Conservation (phyloP, 176 grass and related monocot genomes). For the Bonia amplexicaulis region DNA sequence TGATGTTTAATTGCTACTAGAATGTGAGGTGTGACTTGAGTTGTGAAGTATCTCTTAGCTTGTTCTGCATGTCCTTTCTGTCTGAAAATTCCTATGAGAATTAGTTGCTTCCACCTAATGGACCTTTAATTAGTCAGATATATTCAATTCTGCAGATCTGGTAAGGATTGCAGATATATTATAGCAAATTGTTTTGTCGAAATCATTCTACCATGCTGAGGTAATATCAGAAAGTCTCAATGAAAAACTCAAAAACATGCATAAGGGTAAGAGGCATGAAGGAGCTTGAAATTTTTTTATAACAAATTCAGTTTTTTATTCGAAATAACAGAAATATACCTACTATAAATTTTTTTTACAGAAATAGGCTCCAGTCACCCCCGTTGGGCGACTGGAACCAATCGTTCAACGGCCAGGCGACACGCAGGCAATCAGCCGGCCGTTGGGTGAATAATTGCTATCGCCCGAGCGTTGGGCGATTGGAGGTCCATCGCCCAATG, state of each 20-base stretch:
- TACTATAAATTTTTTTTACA: too few relatives aligned
- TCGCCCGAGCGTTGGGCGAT: too few relatives aligned
- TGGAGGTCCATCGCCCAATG: too few relatives aligned
- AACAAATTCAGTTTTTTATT: too few relatives aligned
- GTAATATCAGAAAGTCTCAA: background rate
- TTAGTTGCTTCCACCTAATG: background rate
- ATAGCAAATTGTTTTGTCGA: background rate
- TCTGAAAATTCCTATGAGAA: background rate
- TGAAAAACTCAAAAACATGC: background rate
- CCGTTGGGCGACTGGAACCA: too few relatives aligned
- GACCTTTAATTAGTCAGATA: background rate
- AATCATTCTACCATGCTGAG: background rate
- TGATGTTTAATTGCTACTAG: background rate
- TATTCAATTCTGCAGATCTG: background rate
- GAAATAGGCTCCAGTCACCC: too few relatives aligned
- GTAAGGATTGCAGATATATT: background rate
- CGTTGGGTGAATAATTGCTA: too few relatives aligned
- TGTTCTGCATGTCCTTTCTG: background rate
- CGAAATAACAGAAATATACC: too few relatives aligned
- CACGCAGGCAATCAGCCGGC: too few relatives aligned
- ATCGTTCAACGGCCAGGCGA: too few relatives aligned
- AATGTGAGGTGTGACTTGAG: background rate
- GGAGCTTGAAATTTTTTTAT: too few relatives aligned
- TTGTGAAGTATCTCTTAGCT: background rate
- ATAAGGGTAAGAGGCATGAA: background rate